Conservation (phyloP, 2,329 filamentous ascomycete species). For the Apiospora arundinis region DNA sequence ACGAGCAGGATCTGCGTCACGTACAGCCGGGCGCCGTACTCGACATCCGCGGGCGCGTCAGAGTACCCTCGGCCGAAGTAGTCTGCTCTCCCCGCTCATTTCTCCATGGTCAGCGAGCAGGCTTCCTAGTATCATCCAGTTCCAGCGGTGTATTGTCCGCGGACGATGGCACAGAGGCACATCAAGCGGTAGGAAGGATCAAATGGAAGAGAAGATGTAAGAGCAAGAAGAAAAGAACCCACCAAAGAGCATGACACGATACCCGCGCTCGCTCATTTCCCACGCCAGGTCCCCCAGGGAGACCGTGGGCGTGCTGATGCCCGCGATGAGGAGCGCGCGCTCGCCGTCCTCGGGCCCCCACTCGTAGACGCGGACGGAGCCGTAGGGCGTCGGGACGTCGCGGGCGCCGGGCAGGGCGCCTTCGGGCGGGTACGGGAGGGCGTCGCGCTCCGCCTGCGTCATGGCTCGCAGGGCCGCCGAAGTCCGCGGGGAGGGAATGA, state of each 20-base stretch:
- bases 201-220: neutral
- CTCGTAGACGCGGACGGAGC: constrained; percentile 77
- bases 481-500: neutral
- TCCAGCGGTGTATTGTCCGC: no score
- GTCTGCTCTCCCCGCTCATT: constrained; percentile 49
- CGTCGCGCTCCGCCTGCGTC: constrained; percentile 7
- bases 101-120: neutral
- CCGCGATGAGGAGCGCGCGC: constrained; percentile 79
- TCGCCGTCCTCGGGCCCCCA: constrained; percentile 76
- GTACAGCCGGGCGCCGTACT: constrained; percentile 70
- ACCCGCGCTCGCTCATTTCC: constrained; percentile 69
- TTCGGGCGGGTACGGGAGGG: constrained; percentile 70
- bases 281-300: constrained; percentile 71
- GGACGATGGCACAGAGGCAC: no score
- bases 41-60: constrained; percentile 66
- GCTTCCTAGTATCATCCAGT: neutral
- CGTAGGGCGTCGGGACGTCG: constrained; percentile 74
- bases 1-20: constrained; percentile 69
- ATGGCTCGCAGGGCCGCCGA: neutral
- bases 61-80: constrained; percentile 81
- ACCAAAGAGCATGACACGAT: constrained; percentile 81
- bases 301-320: constrained; percentile 80
- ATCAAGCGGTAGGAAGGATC: no score
- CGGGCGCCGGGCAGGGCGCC: constrained; percentile 68
- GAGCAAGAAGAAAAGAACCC: constrained; percentile 40